Evolutionary conservation across 2,329 filamentous ascomycete species (phyloP).

Genomic region (Botryotinia narcissicola): DNA sequence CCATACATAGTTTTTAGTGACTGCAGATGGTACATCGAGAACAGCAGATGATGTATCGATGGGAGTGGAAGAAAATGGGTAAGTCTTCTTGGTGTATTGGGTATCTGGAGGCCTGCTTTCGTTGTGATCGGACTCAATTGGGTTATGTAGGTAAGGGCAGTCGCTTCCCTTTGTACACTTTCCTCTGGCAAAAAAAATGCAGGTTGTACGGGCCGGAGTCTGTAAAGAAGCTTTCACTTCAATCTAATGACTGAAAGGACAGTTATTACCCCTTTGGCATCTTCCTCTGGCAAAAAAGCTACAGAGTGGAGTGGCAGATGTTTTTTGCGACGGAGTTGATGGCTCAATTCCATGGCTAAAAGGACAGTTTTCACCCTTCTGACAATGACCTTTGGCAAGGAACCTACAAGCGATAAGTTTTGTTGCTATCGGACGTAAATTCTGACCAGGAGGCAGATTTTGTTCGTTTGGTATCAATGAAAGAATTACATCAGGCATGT

Average conservation of each 20-base stretch:
- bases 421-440: background rate
- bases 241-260: background rate
- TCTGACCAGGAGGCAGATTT: background rate
- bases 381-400: background rate
- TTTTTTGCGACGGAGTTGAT: background rate
- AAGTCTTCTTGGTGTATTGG: background rate
- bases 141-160: background rate
- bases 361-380: background rate
- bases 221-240: background rate
- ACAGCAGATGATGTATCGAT: background rate
- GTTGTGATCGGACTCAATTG: no score
- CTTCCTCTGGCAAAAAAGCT: background rate
- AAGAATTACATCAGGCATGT: background rate
- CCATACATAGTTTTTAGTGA: background rate
- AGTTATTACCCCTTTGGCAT: background rate
- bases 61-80: background rate
- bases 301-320: background rate
- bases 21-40: no score
- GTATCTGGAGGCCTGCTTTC: background rate
- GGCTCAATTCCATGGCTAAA: background rate
- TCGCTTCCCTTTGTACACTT: background rate
- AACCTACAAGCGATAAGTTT: background rate
- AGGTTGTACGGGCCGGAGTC: background rate
- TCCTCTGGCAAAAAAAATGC: background rate
- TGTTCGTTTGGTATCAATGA: background rate